Base-by-base conservation (phyloP, 1,284 basidiomycete species). In the Peniophora sp. region DNA sequence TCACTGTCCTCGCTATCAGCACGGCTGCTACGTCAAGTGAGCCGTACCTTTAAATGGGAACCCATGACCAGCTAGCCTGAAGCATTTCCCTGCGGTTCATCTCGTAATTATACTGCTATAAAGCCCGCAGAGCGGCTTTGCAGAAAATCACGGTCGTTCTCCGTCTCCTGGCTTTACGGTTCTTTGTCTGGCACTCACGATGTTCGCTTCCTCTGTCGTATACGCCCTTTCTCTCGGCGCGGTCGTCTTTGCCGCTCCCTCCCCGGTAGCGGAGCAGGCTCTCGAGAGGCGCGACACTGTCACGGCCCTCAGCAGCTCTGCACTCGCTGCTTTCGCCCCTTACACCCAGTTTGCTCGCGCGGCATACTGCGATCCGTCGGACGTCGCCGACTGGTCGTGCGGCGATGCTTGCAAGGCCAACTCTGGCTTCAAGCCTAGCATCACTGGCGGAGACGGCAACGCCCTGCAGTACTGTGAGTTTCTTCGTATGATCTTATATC, bases 391-490 rank as follows among this genome's bases (percentile, higher is more conserved):
- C 6, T 72, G 70, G 70, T 53, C 49, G 17, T 72, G 70, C 53
- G 69, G 68, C 20, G 60, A 64, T 36, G 64, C 72, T 50, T 85
- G 83, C 57, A 53, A 71, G 24, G 74, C 70, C 5, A 83, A 79
- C 57, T 59, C 76, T 1, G 62, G 57, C 2, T 85, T 85, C 60
- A 43, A 72, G 27, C 75, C 79, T 1, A 60, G 77, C 3, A 80
- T 78, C 15, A 70, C 76, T 0, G 84, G 83, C 34, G 83, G 83
- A 2, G 73, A 85, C 56, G 81, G 81, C 0, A 53, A 59, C n/a
- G 47, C 43, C 9, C 62, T 71, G 2, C 83, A 83, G 58, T 80
- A 64, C 52, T 76, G 37, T 41, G n/a, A n/a, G 22, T 11, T 34
- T 52, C n/a, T n/a, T n/a, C 10, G 8, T n/a, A n/a, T 8, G n/a